Conservation (phyloP, 352 stramenopile genomes). For the Phytophthora cryptogea region DNA sequence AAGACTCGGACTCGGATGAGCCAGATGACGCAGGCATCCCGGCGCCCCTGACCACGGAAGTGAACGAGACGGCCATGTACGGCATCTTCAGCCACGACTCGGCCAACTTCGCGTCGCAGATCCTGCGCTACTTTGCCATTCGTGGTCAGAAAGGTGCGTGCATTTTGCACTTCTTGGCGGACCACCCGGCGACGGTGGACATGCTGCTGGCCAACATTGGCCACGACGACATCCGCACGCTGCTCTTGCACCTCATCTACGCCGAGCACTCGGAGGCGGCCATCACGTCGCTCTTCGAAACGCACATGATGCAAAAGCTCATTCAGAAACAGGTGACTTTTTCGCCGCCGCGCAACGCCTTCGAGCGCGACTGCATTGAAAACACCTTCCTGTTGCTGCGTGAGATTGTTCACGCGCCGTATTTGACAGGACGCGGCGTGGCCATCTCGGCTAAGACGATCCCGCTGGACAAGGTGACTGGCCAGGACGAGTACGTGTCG, state of each 20-base stretch:
- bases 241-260: slow-evolving; percentile 84
- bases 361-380: slow-evolving; percentile 78
- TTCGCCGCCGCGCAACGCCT: slow-evolving; percentile 68
- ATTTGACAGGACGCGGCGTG: slow-evolving; percentile 78
- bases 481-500: slow-evolving; percentile 87
- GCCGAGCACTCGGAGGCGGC: slow-evolving; percentile 80
- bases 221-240: slow-evolving; percentile 79
- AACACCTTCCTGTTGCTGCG: slow-evolving; percentile 83
- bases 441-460: slow-evolving; percentile 89
- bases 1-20: slow-evolving; percentile 44
- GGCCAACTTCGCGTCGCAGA: slow-evolving; percentile 80
- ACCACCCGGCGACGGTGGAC: slow-evolving; percentile 61
- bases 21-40: slow-evolving; percentile 41
- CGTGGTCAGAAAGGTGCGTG: slow-evolving; percentile 77
- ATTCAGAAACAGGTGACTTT: slow-evolving; percentile 81
- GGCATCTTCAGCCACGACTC: slow-evolving; percentile 80
- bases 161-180: slow-evolving; percentile 71
- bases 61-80: slow-evolving; percentile 54
- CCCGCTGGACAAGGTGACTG: slow-evolving; percentile 83
- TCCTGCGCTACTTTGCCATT: slow-evolving; percentile 83
- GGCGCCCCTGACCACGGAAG: slow-evolving; percentile 37
- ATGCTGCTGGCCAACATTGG: slow-evolving; percentile 81
- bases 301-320: slow-evolving; percentile 73
- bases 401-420: slow-evolving; percentile 83
- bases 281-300: slow-evolving; percentile 76